Conservation (phyloP, 805 yeast species). For the Ogataea paradorogensis region DNA sequence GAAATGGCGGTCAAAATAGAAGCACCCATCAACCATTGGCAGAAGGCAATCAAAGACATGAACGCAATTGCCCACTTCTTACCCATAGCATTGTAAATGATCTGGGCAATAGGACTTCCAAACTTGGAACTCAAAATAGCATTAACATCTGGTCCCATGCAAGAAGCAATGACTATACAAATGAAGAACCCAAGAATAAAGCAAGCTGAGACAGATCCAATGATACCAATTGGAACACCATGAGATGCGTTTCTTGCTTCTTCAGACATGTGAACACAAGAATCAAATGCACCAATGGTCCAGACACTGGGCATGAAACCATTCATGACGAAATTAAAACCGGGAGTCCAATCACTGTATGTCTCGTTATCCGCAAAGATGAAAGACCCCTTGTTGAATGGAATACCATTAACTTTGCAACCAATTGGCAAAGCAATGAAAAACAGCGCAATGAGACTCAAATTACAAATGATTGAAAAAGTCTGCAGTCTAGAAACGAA, state of each 20-base stretch:
- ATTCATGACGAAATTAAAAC: slow-evolving; percentile 39
- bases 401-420: slow-evolving; percentile 25
- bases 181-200: slow-evolving; percentile 43
- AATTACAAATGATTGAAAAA: slow-evolving; percentile 38
- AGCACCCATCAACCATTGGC: slow-evolving; percentile 48
- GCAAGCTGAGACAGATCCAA: slow-evolving; percentile 43
- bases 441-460: slow-evolving; percentile 37
- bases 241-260: slow-evolving; percentile 43
- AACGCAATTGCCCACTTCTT: slow-evolving; percentile 48
- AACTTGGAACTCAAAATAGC: slow-evolving; percentile 32
- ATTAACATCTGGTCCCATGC: slow-evolving; percentile 33
- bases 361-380: slow-evolving; percentile 38
- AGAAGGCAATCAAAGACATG: slow-evolving; percentile 45
- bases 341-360: slow-evolving; percentile 37
- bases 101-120: slow-evolving; percentile 48
- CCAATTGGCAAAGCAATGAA: slow-evolving; percentile 48
- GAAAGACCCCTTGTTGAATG: slow-evolving; percentile 34
- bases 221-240: slow-evolving; percentile 45
- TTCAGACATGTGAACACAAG: slow-evolving; percentile 50
- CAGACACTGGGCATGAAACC: slow-evolving; percentile 47
- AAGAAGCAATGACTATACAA: slow-evolving; percentile 36
- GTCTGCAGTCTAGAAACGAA: slow-evolving; percentile 41
- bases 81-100: slow-evolving; percentile 45
- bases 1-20: slow-evolving; percentile 47
- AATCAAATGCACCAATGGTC: slow-evolving; percentile 53